A percentile compares a stretch with the other conserved stretches of the same genome.
Conservation (phyloP, 305 asterid species). For the Fraxinus latifolia region DNA sequence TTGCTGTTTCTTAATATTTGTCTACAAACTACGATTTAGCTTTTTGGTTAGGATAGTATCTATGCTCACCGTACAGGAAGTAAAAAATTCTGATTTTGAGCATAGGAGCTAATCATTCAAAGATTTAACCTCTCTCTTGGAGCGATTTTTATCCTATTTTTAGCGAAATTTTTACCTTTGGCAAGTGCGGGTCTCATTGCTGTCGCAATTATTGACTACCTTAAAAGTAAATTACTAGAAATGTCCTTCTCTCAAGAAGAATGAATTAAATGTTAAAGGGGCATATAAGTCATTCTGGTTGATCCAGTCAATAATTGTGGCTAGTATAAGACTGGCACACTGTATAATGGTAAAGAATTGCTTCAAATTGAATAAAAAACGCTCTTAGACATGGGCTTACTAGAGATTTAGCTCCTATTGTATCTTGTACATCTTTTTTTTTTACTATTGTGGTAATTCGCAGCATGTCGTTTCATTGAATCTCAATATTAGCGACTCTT, state of each 20-base stretch:
- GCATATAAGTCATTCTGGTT: neutral
- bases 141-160: neutral
- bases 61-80: neutral
- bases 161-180: neutral
- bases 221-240: neutral
- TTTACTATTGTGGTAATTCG: neutral
- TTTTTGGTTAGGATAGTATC: neutral
- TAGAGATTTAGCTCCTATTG: neutral
- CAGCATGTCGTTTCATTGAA: neutral
- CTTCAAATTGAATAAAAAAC: neutral
- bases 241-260: neutral
- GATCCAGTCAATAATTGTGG: neutral
- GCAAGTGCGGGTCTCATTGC: neutral
- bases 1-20: neutral
- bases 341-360: neutral
- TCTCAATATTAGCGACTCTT: neutral
- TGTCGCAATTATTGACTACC: neutral
- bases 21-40: neutral
- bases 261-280: neutral
- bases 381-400: neutral
- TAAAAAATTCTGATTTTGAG: neutral
- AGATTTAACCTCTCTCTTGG: neutral
- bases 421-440: neutral
- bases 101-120: neutral
- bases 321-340: neutral